Evolutionary conservation across 2,329 filamentous ascomycete species (phyloP).

Genomic region (Dactylella cylindrospora): DNA sequence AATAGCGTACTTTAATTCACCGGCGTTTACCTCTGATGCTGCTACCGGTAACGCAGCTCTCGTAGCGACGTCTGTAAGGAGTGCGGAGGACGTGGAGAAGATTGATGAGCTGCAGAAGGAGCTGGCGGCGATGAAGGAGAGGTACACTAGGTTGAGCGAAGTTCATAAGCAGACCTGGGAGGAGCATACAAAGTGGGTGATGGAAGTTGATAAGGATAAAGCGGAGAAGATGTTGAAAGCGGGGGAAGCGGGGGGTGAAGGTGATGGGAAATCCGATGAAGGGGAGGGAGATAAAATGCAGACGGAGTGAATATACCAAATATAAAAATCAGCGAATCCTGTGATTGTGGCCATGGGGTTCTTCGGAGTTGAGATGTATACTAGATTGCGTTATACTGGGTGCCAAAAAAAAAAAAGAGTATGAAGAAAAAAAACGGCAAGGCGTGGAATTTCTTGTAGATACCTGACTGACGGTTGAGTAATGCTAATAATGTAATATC

Average conservation of each 20-base stretch:
- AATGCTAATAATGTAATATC: no score
- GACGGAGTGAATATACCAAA: not conserved
- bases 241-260: not conserved
- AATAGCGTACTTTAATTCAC: conserved; percentile 25
- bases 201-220: conserved; percentile 43
- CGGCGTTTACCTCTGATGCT: not conserved
- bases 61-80: conserved; percentile 21
- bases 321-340: no score
- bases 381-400: no score
- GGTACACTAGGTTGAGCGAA: conserved; percentile 47
- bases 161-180: conserved; percentile 49
- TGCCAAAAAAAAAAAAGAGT: no score
- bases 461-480: no score
- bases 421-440: no score
- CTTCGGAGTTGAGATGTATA: no score
- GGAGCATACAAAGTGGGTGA: conserved; percentile 42
- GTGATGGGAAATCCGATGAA: not conserved
- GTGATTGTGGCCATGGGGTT: no score
- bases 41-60: conserved; percentile 1
- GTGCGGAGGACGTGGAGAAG: conserved; percentile 44
- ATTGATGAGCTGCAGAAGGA: conserved; percentile 46
- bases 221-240: conserved; percentile 29
- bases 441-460: no score
- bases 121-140: conserved; percentile 46
- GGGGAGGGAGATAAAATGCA: conserved; percentile 25